A percentile compares a stretch with the other conserved stretches of the same genome.
phyloP scores from a whole-genome alignment of 1,139 yeast genomes.

The Taiozyma sp. region DNA sequence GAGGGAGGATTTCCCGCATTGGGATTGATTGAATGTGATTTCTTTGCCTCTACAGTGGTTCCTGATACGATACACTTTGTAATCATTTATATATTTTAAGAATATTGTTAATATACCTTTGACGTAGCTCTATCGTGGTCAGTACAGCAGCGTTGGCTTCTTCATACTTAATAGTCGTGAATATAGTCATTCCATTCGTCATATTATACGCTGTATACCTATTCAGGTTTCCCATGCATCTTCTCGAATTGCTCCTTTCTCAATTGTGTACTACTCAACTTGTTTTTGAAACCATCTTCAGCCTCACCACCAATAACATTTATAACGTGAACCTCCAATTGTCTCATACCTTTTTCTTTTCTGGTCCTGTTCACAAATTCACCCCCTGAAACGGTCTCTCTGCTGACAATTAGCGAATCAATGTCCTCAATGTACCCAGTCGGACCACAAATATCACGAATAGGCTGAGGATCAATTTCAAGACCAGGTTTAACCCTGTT shows the following conservation, averaged over 20 bases:
- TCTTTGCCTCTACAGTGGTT: no score
- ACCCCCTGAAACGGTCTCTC: slow-evolving; percentile 78
- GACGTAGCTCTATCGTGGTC: no score
- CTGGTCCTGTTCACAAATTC: slow-evolving; percentile 63
- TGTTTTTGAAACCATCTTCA: slow-evolving; percentile 58
- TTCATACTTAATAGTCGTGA: neutral
- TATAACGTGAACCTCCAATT: slow-evolving; percentile 53
- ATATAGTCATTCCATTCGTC: neutral
- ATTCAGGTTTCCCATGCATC: neutral
- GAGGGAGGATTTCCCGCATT: neutral
- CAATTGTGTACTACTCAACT: slow-evolving; percentile 72
- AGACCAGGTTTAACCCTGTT: slow-evolving; percentile 39
- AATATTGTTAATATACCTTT: no score
- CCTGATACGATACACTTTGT: no score
- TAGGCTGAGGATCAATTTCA: slow-evolving; percentile 43
- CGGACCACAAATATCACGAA: slow-evolving; percentile 91
- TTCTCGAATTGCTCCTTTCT: slow-evolving; percentile 22
- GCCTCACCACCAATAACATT: slow-evolving; percentile 65
- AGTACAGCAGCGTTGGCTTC: no score
- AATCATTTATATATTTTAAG: no score
- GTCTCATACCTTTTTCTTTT: slow-evolving; percentile 45
- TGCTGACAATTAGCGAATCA: slow-evolving; percentile 73
- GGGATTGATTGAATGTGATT: neutral
- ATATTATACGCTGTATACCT: neutral
- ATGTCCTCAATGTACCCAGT: slow-evolving; percentile 75